Evolutionary conservation across 2,329 filamentous ascomycete genomes (phyloP).

Genomic region (Fulvia fulva): DNA sequence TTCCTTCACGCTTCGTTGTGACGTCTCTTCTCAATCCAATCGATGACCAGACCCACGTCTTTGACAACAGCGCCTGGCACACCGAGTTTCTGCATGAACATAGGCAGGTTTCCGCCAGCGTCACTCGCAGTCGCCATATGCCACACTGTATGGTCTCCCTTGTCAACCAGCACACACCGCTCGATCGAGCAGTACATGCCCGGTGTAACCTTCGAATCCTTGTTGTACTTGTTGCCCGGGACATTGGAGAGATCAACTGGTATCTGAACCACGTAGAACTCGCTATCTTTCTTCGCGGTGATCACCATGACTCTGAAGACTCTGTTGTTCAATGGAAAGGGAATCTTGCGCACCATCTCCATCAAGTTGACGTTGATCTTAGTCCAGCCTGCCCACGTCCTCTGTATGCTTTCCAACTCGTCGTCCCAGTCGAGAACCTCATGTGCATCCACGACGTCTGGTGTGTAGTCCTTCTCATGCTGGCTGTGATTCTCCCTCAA

Average conservation of each 20-base stretch:
- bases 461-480: conserved; percentile 58
- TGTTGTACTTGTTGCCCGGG: conserved; percentile 32
- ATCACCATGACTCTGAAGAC: conserved; percentile 65
- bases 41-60: conserved; percentile 66
- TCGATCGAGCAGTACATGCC: conserved; percentile 66
- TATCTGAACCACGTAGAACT: conserved; percentile 38
- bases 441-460: conserved; percentile 50
- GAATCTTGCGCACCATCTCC: conserved; percentile 64
- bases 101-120: conserved; percentile 63
- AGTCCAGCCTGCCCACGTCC: conserved; percentile 28
- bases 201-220: conserved; percentile 42
- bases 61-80: conserved; percentile 62
- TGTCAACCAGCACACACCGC: conserved; percentile 48
- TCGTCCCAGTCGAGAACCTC: conserved; percentile 43
- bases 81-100: conserved; percentile 61
- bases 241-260: conserved; percentile 36
- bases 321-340: conserved; percentile 57
- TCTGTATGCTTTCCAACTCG: conserved; percentile 16
- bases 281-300: conserved; percentile 38
- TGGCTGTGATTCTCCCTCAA: conserved; percentile 57
- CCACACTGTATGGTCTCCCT: conserved; percentile 57
- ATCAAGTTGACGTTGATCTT: conserved; percentile 46
- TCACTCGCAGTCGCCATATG: conserved; percentile 73
- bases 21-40: conserved; percentile 47
- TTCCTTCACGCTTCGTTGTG: conserved; percentile 13